A percentile compares a stretch with the other conserved stretches of the same genome.
These are phyloP conservation scores for Neurospora sp. DNA, from an alignment of 495 filamentous ascomycete genomes.

Conservation along the genomic window DNA sequence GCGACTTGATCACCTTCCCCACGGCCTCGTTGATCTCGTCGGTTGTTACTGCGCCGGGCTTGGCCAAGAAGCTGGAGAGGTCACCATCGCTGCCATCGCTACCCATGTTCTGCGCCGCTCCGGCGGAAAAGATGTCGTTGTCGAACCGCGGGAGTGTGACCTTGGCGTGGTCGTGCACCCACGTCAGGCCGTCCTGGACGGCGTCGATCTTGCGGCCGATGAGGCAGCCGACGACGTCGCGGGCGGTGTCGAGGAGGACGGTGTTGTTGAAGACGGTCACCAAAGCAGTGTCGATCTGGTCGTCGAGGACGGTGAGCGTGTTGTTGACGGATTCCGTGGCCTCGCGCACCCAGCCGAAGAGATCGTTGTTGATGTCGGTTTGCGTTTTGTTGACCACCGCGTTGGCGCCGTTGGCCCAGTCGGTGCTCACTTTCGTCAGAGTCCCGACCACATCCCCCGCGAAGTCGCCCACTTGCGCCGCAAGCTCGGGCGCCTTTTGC, in stretches of 20 bases:
- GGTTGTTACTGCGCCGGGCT: slow-evolving; percentile 54
- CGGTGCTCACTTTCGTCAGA: slow-evolving; percentile 60
- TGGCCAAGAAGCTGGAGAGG: slow-evolving; percentile 63
- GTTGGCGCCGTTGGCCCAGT: slow-evolving; percentile 75
- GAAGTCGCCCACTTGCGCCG: slow-evolving; percentile 69
- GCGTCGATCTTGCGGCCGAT: slow-evolving; percentile 64
- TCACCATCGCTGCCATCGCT: slow-evolving; percentile 30
- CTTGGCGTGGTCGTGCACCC: slow-evolving; percentile 78
- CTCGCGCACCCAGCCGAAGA: slow-evolving; percentile 83
- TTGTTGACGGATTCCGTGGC: slow-evolving; percentile 72
- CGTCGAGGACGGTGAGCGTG: slow-evolving; percentile 74
- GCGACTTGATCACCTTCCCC: slow-evolving; percentile 47
- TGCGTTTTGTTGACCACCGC: slow-evolving; percentile 50
- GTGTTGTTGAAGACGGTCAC: slow-evolving; percentile 75
- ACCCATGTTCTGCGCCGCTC: slow-evolving; percentile 54
- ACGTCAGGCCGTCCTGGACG: slow-evolving; percentile 77
- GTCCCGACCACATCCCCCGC: slow-evolving; percentile 65
- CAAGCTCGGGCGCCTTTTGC: slow-evolving; percentile 65
- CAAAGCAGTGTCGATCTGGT: slow-evolving; percentile 59
- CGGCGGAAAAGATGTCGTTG: slow-evolving; percentile 74
- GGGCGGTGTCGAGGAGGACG: slow-evolving; percentile 58
- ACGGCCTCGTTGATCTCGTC: slow-evolving; percentile 77
- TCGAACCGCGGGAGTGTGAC: slow-evolving; percentile 69
- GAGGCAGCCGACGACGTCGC: slow-evolving; percentile 64
- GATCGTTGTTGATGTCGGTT: slow-evolving; percentile 62